These are phyloP conservation scores for Tylopilus cervinicoccineus DNA, from an alignment of 768 basidiomycete genomes.

Conservation along the genomic window DNA sequence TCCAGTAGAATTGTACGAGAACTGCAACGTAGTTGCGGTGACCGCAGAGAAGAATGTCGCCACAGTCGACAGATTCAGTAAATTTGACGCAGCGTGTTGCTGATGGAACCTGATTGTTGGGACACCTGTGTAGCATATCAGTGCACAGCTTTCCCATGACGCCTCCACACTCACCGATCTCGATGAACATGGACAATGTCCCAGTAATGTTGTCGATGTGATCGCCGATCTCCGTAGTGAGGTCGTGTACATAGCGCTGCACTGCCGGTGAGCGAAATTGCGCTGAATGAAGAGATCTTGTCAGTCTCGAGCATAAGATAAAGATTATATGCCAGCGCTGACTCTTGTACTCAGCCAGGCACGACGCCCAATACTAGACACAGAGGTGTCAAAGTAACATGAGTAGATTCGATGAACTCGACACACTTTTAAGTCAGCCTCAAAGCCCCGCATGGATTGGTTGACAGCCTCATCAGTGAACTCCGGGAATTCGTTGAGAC, in stretches of 20 bases:
- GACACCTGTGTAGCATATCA: slow-evolving; percentile 40
- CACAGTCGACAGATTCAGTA: slow-evolving; percentile 49
- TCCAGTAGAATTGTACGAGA: slow-evolving; percentile 36
- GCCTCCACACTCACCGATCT: slow-evolving; percentile 42
- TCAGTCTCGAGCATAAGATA: slow-evolving; percentile 3
- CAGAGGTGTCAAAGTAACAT: slow-evolving; percentile 9
- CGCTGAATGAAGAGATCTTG: slow-evolving; percentile 25
- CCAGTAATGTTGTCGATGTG: slow-evolving; percentile 50
- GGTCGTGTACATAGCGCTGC: slow-evolving; percentile 52
- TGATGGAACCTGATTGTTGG: slow-evolving; percentile 54
- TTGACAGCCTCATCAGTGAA: slow-evolving; percentile 52
- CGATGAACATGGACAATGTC: slow-evolving; percentile 49
- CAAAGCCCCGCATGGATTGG: slow-evolving; percentile 44
- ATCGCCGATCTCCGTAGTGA: slow-evolving; percentile 48
- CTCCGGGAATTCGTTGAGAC: slow-evolving; percentile 54
- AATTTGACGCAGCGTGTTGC: slow-evolving; percentile 46
- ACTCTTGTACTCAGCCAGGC: slow-evolving; percentile 46
- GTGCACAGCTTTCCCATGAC: slow-evolving; percentile 16
- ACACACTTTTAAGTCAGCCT: slow-evolving; percentile 47
- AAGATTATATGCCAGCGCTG: slow-evolving; percentile 3
- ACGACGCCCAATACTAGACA: slow-evolving; percentile 51
- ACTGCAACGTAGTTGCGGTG: slow-evolving; percentile 49
- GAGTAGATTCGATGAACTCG: background rate
- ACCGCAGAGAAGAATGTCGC: slow-evolving; percentile 55
- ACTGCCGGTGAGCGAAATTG: slow-evolving; percentile 53